These are phyloP conservation scores for Rhododendron mucronatum DNA, from an alignment of 148 eudicot species.

Conservation along the genomic window DNA sequence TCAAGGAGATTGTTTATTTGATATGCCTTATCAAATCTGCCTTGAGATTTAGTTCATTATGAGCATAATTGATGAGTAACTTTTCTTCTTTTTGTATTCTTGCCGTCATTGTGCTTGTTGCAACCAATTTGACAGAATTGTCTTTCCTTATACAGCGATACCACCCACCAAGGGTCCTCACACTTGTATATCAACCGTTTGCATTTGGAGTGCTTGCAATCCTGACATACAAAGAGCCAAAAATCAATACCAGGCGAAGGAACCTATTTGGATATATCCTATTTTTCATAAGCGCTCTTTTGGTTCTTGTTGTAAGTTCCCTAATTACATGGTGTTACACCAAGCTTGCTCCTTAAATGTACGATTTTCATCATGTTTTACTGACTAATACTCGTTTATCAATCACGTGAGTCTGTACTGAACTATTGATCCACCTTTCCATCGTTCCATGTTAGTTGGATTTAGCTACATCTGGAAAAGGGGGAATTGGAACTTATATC, in stretches of 20 bases:
- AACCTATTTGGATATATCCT: conserved; percentile 38
- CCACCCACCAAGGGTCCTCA: conserved; percentile 42
- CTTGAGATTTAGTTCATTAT: background rate
- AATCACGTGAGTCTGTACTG: background rate
- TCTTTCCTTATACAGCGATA: conserved; percentile 24
- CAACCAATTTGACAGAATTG: background rate
- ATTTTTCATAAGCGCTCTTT: conserved; percentile 26
- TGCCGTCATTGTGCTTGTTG: background rate
- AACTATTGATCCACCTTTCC: background rate
- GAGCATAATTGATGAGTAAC: background rate
- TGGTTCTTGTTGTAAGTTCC: conserved; percentile 36
- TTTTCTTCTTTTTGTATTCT: background rate
- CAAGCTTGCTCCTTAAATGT: background rate
- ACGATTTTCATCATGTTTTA: background rate
- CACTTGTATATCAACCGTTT: conserved; percentile 47
- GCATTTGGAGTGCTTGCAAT: conserved; percentile 25
- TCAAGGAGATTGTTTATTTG: too few species aligned
- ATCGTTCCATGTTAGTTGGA: conserved; percentile 29
- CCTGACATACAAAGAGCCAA: conserved; percentile 41
- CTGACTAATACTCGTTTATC: background rate
- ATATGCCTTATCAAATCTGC: background rate
- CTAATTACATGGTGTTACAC: background rate
- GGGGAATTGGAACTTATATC: conserved; percentile 41
- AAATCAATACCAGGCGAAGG: conserved; percentile 37
- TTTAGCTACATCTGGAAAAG: conserved; percentile 52